These are phyloP conservation scores for Phaffia tasmanica DNA, from an alignment of 768 basidiomycete species.

Conservation along the genomic window DNA sequence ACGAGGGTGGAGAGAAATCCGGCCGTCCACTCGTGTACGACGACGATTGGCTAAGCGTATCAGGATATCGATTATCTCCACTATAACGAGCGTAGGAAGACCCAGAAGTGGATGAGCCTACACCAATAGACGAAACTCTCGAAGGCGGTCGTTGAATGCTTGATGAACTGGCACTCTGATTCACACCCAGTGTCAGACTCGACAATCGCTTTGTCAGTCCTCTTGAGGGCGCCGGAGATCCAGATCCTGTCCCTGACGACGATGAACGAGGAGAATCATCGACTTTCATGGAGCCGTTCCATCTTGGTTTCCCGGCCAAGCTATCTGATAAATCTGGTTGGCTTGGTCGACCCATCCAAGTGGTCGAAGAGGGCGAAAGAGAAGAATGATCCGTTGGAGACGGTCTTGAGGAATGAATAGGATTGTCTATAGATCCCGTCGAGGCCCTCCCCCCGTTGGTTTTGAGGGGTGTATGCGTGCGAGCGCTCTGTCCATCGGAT, in stretches of 20 bases:
- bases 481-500: not conserved
- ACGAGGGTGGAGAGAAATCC: not conserved
- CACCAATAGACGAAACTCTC: not conserved
- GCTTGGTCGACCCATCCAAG: not conserved
- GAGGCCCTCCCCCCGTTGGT: not conserved
- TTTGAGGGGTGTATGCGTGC: not conserved
- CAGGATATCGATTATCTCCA: too few relatives aligned
- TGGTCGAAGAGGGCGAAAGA: not conserved
- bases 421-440: not conserved
- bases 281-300: too few relatives aligned
- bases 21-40: not conserved
- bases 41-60: not conserved
- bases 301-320: too few relatives aligned
- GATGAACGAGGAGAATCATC: too few relatives aligned
- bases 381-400: not conserved
- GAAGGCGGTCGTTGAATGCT: slow-evolving; percentile 14
- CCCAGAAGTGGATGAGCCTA: slow-evolving; percentile 11
- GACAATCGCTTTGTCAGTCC: too few relatives aligned
- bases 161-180: not conserved
- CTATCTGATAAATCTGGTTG: too few relatives aligned
- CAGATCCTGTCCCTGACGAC: too few relatives aligned
- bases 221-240: too few relatives aligned
- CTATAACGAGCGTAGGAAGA: too few relatives aligned
- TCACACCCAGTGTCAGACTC: too few relatives aligned
- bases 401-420: not conserved